Evolutionary conservation across 1,284 basidiomycete genomes (phyloP), one percentile per base, ranked within the genome.

Genomic region (Cystobasidium sp.): DNA sequence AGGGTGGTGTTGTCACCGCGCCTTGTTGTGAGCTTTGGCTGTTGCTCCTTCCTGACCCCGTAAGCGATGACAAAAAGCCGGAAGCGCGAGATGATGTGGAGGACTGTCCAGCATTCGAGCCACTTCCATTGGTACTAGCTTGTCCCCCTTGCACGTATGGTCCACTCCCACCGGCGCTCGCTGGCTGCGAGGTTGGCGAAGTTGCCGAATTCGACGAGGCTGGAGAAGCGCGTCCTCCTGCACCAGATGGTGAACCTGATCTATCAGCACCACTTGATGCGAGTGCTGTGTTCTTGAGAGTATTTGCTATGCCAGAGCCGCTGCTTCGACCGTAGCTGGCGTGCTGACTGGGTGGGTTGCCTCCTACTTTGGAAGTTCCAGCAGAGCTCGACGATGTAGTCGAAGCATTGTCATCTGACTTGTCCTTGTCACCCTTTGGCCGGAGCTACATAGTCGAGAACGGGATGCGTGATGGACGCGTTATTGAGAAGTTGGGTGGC

Each of bases 211-310:
- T 43, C 4, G 64, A 51, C 47, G 46, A n/a, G 9, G 64, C 64
- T 20, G 64, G 64, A 12, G 64, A 66, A 47, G 52, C 43, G 64
- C 64, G 64, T 14, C 64, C 64, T 22, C 49, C 64, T n/a, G 64
- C 41, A 37, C 16, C 5, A 7, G 64, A 37, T 6, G 64, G 95
- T 97, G 41, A 99, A 95, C 0, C 90, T 91, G 0, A 89, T 91
- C 69, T 87, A 94, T 62, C 86, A 98, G 6, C 75, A 81, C 59
- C 74, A 68, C 24, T 53, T 18, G 41, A n/a, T 39, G 41, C 49
- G 49, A 66, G 20, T 12, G 66, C 66, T 53, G 66, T 59, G 22
- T 49, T 68, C 55, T 68, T 68, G 53, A 68, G 55, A 18, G n/a
- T 68, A 20, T 58, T 68, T 43, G 66, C 55, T 5, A 68, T 52